A percentile compares a stretch with the other conserved stretches of the same genome.
phyloP scores from a whole-genome alignment of 805 yeast species.

The Kluyveromyces wickerhamii region DNA sequence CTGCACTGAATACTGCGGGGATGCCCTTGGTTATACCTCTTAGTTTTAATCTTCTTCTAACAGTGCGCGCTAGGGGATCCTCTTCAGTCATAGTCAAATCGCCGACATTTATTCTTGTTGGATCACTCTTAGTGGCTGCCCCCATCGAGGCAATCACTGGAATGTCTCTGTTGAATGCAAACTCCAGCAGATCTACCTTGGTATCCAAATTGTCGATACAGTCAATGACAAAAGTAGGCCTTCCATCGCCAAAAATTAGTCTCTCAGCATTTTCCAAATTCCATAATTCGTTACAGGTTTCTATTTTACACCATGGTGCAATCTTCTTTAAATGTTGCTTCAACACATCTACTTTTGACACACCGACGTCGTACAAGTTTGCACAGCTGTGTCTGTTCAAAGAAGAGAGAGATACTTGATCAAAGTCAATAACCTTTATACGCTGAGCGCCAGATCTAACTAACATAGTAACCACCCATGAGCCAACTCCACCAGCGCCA shows the following conservation, averaged over 20 bases:
- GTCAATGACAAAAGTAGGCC: slow-evolving; percentile 79
- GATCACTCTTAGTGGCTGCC: slow-evolving; percentile 94
- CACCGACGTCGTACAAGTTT: slow-evolving; percentile 83
- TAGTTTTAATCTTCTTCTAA: slow-evolving; percentile 74
- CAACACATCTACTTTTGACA: slow-evolving; percentile 77
- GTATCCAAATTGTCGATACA: slow-evolving; percentile 97
- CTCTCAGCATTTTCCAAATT: slow-evolving; percentile 54
- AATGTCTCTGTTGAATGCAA: slow-evolving; percentile 50
- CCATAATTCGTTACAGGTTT: slow-evolving; percentile 74
- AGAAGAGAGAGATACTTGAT: slow-evolving; percentile 89
- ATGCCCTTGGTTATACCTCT: slow-evolving; percentile 70
- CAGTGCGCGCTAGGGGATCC: slow-evolving; percentile 85
- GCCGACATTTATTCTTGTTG: slow-evolving; percentile 81
- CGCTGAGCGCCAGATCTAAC: slow-evolving; percentile 83
- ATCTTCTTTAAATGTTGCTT: slow-evolving; percentile 57
- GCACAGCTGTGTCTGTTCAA: slow-evolving; percentile 95
- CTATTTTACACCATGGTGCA: slow-evolving; percentile 92
- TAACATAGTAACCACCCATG: slow-evolving; percentile 89
- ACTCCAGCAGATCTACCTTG: slow-evolving; percentile 82
- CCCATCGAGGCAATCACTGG: slow-evolving; percentile 91
- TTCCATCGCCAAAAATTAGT: slow-evolving; percentile 41
- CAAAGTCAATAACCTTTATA: slow-evolving; percentile 82
- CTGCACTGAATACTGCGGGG: slow-evolving; percentile 86
- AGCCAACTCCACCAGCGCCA: slow-evolving; percentile 98
- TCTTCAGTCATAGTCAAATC: slow-evolving; percentile 89